Percentiles rank a stretch among this genome's conserved stretches.
Conservation (phyloP, 768 basidiomycete genomes). For the Amanita muscaria region DNA sequence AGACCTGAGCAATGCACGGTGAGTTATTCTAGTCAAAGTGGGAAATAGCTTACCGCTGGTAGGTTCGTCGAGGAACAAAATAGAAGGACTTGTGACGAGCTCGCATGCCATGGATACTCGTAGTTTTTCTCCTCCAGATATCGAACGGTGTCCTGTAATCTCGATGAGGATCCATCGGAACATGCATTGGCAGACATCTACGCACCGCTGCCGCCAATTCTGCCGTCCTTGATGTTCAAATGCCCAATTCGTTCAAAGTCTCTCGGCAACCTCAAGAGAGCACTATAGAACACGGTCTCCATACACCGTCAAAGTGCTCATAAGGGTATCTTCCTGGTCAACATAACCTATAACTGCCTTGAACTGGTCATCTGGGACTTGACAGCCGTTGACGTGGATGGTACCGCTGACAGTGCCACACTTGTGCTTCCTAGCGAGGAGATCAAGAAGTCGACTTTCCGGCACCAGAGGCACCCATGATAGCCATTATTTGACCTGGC, state of each 20-base stretch:
- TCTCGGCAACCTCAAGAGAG: constrained; percentile 78
- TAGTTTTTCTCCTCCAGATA: constrained; percentile 96
- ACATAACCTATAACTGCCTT: constrained; percentile 89
- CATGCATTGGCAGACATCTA: too few relatives aligned
- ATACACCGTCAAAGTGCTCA: constrained; percentile 96
- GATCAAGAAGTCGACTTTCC: constrained; percentile 97
- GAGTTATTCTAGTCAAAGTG: neutral
- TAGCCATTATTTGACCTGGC: constrained; percentile 87
- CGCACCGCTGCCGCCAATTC: constrained; percentile 83
- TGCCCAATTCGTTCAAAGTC: constrained; percentile 96
- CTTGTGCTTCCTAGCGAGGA: constrained; percentile 87
- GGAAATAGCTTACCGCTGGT: constrained; percentile 69
- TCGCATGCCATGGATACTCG: constrained; percentile 97
- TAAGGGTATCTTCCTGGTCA: constrained; percentile 96
- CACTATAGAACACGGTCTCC: constrained; percentile 95
- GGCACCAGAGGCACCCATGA: constrained; percentile 95
- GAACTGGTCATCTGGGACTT: constrained; percentile 66
- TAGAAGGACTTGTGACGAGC: constrained; percentile 92
- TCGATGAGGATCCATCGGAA: constrained; percentile 4
- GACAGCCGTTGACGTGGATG: constrained; percentile 80
- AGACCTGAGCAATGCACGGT: constrained; percentile 43
- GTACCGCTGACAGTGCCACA: constrained; percentile 66
- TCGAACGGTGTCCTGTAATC: constrained; percentile 68
- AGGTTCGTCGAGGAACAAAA: constrained; percentile 94
- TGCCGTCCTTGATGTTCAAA: constrained; percentile 82